Evolutionary conservation across 1,284 basidiomycete genomes (phyloP).

Genomic region (Trametes polyzona): DNA sequence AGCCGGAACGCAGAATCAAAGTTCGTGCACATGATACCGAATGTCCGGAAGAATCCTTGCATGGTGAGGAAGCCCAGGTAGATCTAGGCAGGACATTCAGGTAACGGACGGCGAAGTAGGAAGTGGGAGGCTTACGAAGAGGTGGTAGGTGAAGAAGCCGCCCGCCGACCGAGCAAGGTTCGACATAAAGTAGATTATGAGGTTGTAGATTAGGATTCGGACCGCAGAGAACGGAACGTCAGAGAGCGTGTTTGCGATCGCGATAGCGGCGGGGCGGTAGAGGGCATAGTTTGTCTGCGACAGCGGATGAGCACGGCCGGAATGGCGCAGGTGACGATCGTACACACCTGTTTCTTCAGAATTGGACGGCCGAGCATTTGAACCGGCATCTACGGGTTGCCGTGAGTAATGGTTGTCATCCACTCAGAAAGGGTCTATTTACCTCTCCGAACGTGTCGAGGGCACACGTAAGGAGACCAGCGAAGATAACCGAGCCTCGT

Average conservation of each 20-base stretch:
- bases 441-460: constrained; percentile 81
- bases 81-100: constrained; percentile 30
- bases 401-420: neutral
- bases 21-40: constrained; percentile 66
- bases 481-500: constrained; percentile 83
- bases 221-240: constrained; percentile 77
- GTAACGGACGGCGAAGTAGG: neutral
- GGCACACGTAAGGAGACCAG: constrained; percentile 72
- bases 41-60: constrained; percentile 78
- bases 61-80: constrained; percentile 64
- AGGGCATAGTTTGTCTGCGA: constrained; percentile 76
- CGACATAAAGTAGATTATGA: constrained; percentile 80
- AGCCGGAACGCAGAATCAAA: constrained; percentile 68
- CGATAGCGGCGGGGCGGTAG: constrained; percentile 78
- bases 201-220: constrained; percentile 65
- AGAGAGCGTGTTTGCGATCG: constrained; percentile 74
- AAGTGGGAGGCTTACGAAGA: constrained; percentile 58
- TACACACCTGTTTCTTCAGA: constrained; percentile 57
- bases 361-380: constrained; percentile 82
- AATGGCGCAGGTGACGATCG: no score
- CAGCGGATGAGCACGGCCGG: constrained; percentile 15
- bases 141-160: constrained; percentile 74
- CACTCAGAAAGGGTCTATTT: constrained; percentile 6
- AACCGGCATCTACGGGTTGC: constrained; percentile 50
- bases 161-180: constrained; percentile 62